A percentile compares a stretch with the other conserved stretches of the same genome.
Conservation (phyloP, 192 early-diverging fungal species). For the Coemansia sp. region DNA sequence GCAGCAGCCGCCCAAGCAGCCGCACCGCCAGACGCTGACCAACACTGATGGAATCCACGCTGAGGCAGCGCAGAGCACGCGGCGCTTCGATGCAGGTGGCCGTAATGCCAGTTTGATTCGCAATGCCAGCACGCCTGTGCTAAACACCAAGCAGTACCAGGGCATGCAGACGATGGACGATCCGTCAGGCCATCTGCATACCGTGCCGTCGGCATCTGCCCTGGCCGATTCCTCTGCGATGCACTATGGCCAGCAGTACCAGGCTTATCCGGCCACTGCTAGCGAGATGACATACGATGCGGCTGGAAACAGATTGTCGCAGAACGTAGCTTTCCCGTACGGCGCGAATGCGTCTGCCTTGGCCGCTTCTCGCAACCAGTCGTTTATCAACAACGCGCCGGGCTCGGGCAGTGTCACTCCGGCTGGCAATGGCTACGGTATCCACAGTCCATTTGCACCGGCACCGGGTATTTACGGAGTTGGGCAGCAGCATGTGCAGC, state of each 20-base stretch:
- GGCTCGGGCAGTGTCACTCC: conserved; percentile 19
- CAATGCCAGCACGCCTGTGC: conserved; percentile 49
- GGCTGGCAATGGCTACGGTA: conserved; percentile 25
- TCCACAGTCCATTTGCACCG: conserved; percentile 27
- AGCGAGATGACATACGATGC: conserved; percentile 20
- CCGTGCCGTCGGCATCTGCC: conserved; percentile 13
- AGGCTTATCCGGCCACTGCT: conserved; percentile 16
- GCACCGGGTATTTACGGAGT: conserved; percentile 23
- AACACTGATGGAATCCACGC: conserved; percentile 10
- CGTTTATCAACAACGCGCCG: conserved; percentile 14
- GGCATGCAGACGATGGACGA: conserved; percentile 30
- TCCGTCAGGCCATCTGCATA: conserved; percentile 4
- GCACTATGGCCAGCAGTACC: conserved; percentile 24
- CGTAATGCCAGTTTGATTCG: conserved; percentile 41
- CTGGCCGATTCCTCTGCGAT: conserved; percentile 14
- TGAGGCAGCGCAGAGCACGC: conserved; percentile 21
- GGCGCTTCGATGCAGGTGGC: conserved; percentile 25
- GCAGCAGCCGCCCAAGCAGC: conserved; percentile 7
- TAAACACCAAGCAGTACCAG: conserved; percentile 52
- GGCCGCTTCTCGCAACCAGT: conserved; percentile 18
- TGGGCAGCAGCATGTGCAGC: conserved; percentile 25
- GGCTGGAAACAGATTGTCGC: conserved; percentile 15
- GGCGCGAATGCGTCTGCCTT: conserved; percentile 18
- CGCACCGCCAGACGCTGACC: conserved; percentile 10
- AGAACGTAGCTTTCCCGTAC: conserved; percentile 31